Percentiles rank a stretch among this genome's conserved stretches.
phyloP scores from a whole-genome alignment of 345 rosid genomes.

The Zanthoxylum bungeanum region DNA sequence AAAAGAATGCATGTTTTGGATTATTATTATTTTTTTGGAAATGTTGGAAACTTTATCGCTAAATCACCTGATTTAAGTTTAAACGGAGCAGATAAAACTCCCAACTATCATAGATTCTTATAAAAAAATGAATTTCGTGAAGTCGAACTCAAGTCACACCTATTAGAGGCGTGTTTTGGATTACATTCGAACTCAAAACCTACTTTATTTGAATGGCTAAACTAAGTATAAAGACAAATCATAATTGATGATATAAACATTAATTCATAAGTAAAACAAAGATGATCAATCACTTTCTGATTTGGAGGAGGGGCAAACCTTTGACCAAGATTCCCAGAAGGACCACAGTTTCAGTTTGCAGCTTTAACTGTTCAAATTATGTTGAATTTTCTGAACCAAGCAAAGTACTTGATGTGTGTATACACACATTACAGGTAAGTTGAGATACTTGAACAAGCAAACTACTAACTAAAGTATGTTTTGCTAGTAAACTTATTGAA shows the following conservation, averaged over 20 bases:
- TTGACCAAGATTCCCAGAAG: conserved; percentile 39
- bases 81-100: too few species aligned
- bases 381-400: conserved; percentile 39
- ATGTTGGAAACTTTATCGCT: too few species aligned
- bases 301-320: conserved; percentile 8
- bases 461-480: conserved; percentile 11
- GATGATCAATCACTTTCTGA: conserved; percentile 40
- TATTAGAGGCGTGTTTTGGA: conserved; percentile 7
- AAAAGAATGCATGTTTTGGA: too few species aligned
- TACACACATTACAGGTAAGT: conserved; percentile 15
- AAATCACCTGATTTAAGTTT: too few species aligned
- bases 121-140: too few species aligned
- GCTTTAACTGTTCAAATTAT: conserved; percentile 37
- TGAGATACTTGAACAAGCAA: conserved; percentile 33
- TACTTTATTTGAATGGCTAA: conserved; percentile 5
- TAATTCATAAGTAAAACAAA: conserved; percentile 6
- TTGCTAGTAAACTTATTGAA: conserved; percentile 35
- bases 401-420: conserved; percentile 18
- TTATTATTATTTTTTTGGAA: too few species aligned
- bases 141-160: too few species aligned
- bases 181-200: background rate
- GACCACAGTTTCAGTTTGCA: conserved; percentile 32
- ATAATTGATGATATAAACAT: background rate
- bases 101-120: too few species aligned
- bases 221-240: conserved; percentile 9